These are phyloP conservation scores for Curvularia spicifera DNA, from an alignment of 2,329 filamentous ascomycete species.

Conservation along the genomic window DNA sequence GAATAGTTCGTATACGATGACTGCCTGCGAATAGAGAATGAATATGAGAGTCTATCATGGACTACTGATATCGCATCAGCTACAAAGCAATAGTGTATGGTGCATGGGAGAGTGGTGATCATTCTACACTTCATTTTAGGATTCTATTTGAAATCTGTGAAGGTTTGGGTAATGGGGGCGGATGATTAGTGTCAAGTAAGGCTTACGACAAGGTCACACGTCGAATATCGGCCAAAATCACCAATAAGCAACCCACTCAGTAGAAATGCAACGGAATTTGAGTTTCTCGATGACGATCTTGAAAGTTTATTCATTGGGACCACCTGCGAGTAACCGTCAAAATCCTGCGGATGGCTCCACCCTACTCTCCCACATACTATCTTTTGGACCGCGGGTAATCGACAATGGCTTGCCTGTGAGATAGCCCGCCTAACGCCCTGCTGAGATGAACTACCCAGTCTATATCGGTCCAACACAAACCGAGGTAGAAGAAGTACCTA, in stretches of 20 bases:
- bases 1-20: background rate
- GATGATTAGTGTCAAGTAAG: background rate
- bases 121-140: background rate
- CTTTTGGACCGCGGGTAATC: conserved; percentile 4
- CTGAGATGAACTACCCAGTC: background rate
- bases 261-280: background rate
- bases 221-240: background rate
- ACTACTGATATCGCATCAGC: background rate
- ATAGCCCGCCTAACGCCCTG: background rate
- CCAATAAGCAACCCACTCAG: background rate
- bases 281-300: background rate
- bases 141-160: background rate
- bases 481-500: background rate
- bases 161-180: background rate
- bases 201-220: background rate
- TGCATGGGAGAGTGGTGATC: background rate
- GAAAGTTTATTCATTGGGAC: background rate
- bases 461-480: background rate
- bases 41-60: background rate
- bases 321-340: background rate
- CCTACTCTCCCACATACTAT: background rate
- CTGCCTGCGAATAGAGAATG: background rate
- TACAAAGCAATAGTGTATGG: background rate
- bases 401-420: background rate
- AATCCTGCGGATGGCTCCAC: background rate